phyloP scores from a whole-genome alignment of 768 basidiomycete species.

The Tylopilus rubrobrunneus region DNA sequence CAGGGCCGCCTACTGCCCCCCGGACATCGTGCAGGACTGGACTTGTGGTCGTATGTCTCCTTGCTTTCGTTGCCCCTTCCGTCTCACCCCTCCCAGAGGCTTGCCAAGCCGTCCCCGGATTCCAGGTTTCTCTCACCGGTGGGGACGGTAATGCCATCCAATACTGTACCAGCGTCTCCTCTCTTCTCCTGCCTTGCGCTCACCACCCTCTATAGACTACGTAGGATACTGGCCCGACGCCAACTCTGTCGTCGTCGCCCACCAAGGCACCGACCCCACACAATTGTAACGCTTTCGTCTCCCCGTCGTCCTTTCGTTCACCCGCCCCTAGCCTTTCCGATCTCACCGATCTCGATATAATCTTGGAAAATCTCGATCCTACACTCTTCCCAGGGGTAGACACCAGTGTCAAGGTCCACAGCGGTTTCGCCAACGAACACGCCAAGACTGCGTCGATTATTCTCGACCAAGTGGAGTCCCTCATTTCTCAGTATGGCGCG shows the following conservation, averaged over 20 bases:
- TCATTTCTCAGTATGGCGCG: constrained; percentile 37
- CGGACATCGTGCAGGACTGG: constrained; percentile 37
- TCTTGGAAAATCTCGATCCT: constrained; percentile 36
- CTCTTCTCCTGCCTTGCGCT: background rate
- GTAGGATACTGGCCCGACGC: constrained; percentile 54
- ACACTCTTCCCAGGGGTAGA: constrained; percentile 54
- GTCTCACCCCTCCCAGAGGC: constrained; percentile 17
- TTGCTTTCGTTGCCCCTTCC: background rate
- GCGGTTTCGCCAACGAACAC: constrained; percentile 53
- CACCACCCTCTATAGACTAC: constrained; percentile 38
- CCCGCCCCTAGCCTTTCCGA: constrained; percentile 38
- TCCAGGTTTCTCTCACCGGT: constrained; percentile 35
- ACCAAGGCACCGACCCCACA: constrained; percentile 58
- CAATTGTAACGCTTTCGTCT: constrained; percentile 38
- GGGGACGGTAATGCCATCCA: constrained; percentile 49
- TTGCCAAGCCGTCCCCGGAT: constrained; percentile 41
- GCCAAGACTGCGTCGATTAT: constrained; percentile 43
- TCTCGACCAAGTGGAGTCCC: constrained; percentile 39
- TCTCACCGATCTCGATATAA: constrained; percentile 47
- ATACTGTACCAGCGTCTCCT: constrained; percentile 35
- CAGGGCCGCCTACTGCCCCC: constrained; percentile 51
- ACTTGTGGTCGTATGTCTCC: constrained; percentile 38
- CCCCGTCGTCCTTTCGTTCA: background rate
- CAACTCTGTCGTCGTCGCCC: constrained; percentile 54
- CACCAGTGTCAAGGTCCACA: constrained; percentile 42